Percentiles rank a stretch among this genome's conserved stretches.
These are phyloP conservation scores for Erythrobasidium yunnanense DNA, from an alignment of 768 basidiomycete species.

Conservation along the genomic window DNA sequence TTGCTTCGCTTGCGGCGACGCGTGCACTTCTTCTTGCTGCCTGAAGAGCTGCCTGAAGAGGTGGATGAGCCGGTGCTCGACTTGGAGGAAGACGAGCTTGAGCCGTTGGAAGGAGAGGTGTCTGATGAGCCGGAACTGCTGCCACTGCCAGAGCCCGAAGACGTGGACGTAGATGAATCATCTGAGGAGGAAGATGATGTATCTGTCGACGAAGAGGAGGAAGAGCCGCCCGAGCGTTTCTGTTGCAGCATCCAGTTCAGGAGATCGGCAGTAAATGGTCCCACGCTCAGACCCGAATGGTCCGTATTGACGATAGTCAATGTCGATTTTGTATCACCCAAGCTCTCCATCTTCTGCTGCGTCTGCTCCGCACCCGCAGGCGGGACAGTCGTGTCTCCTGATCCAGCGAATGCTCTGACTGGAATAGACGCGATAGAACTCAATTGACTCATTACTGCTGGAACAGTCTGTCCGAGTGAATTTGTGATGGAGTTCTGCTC, in stretches of 20 bases:
- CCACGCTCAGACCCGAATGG: background rate
- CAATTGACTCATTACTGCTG: background rate
- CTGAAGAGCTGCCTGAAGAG: background rate
- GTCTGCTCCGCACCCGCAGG: background rate
- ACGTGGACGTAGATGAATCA: background rate
- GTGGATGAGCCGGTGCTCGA: background rate
- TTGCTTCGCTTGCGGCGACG: background rate
- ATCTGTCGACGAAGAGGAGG: background rate
- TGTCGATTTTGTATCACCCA: background rate
- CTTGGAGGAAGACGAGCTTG: background rate
- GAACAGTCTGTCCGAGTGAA: background rate
- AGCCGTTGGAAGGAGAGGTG: background rate
- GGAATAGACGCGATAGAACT: background rate
- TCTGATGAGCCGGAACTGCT: background rate
- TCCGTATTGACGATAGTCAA: background rate
- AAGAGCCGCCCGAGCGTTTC: background rate
- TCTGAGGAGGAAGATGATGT: background rate
- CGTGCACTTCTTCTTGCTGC: background rate
- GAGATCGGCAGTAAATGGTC: background rate
- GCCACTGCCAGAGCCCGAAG: background rate
- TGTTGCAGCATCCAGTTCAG: background rate
- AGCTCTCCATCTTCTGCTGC: background rate
- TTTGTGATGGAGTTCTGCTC: slow-evolving; percentile 8
- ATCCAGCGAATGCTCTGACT: slow-evolving; percentile 4
- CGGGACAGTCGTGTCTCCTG: slow-evolving; percentile 1